phyloP scores from a whole-genome alignment of 2,329 filamentous ascomycete genomes.

The Colletotrichum melonis region DNA sequence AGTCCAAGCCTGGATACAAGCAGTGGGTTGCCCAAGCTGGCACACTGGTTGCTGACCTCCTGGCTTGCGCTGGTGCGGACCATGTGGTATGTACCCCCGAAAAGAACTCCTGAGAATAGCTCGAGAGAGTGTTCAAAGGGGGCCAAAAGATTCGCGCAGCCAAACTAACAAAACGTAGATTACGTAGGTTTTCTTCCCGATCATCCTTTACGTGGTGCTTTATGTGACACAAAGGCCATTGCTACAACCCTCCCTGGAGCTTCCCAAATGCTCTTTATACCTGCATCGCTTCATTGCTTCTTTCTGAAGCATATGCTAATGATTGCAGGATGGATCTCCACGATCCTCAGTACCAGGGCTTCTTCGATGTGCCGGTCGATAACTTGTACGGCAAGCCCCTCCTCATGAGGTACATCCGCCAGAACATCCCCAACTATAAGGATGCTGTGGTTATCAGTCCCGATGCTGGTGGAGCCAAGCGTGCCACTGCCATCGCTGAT shows the following conservation, averaged over 20 bases:
- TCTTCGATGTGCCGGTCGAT: slow-evolving; percentile 98
- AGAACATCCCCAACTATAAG: slow-evolving; percentile 85
- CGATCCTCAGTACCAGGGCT: slow-evolving; percentile 97
- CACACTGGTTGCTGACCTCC: slow-evolving; percentile 90
- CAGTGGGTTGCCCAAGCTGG: slow-evolving; percentile 99
- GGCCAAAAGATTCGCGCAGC: background rate
- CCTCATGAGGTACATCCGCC: slow-evolving; percentile 77
- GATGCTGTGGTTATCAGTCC: slow-evolving; percentile 94
- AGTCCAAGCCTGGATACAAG: slow-evolving; percentile 93
- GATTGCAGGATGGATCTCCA: slow-evolving; percentile 81
- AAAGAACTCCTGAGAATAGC: background rate
- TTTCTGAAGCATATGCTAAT: slow-evolving; percentile 39
- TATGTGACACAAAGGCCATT: background rate
- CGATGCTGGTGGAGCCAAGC: slow-evolving; percentile 95
- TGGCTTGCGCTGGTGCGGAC: slow-evolving; percentile 95
- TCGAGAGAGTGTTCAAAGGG: background rate
- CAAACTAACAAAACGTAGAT: slow-evolving; percentile 24
- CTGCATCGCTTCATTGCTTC: slow-evolving; percentile 26
- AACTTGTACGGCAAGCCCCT: slow-evolving; percentile 91
- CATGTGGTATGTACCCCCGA: slow-evolving; percentile 68
- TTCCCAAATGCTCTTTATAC: background rate
- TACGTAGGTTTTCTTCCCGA: slow-evolving; percentile 38
- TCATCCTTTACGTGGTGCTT: background rate
- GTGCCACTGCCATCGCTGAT: slow-evolving; percentile 95
- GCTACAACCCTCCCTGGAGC: background rate